Percentiles rank a stretch among this genome's conserved stretches.
Evolutionary conservation across 208 protist genomes (phyloP).

Genomic region (Acanthamoeba royreba): DNA sequence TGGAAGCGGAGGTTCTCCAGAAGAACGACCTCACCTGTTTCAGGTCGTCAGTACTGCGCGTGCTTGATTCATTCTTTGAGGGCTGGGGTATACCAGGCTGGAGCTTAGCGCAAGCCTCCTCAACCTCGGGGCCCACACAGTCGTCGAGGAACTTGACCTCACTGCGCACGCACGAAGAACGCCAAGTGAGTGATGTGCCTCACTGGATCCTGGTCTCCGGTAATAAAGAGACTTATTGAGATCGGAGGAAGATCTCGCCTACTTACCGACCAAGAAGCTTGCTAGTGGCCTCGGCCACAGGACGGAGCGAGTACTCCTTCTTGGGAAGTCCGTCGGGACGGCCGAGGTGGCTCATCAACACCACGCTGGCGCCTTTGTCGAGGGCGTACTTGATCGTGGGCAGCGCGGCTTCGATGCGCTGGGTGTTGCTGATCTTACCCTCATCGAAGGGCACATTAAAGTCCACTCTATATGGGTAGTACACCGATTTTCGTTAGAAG

Average conservation of each 20-base stretch:
- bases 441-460: constrained; percentile 95
- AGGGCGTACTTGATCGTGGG: constrained; percentile 94
- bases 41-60: not conserved
- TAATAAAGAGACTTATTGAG: too few species aligned
- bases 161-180: not conserved
- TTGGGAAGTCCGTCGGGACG: constrained; percentile 90
- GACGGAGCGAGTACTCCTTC: constrained; percentile 86
- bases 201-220: not conserved
- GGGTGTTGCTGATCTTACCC: constrained; percentile 90
- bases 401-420: constrained; percentile 91
- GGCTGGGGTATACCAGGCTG: constrained; percentile 63
- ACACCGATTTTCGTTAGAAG: too few species aligned
- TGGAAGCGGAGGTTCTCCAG: constrained; percentile 99
- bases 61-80: constrained; percentile 75
- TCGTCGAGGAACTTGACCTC: constrained; percentile 82
- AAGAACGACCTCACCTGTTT: constrained; percentile 68
- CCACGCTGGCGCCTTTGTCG: constrained; percentile 73
- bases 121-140: constrained; percentile 88
- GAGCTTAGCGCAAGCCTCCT: constrained; percentile 73
- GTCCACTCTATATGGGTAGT: constrained; percentile 94
- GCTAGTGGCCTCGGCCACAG: constrained; percentile 89
- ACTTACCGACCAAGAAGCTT: too few species aligned
- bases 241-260: too few species aligned
- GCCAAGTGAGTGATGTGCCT: not conserved
- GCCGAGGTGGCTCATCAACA: constrained; percentile 96